These are phyloP conservation scores for Bipolaris gigantea DNA, from an alignment of 2,329 filamentous ascomycete genomes.

Conservation along the genomic window DNA sequence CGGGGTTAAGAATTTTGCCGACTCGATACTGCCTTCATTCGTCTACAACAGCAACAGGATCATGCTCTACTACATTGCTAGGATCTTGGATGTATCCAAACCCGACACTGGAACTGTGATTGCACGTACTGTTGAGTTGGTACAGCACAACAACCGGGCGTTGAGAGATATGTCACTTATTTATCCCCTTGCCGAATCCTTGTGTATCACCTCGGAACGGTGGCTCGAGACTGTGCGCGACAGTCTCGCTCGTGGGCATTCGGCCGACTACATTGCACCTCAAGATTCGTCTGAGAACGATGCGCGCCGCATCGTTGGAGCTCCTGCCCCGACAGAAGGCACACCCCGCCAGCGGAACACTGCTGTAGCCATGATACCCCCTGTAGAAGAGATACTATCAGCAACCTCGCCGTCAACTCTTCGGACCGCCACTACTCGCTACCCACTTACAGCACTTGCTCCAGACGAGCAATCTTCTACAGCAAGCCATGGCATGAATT, in stretches of 20 bases:
- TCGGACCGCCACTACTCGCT: slow-evolving; percentile 12
- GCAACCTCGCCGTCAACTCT: slow-evolving; percentile 15
- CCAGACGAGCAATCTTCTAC: slow-evolving; percentile 7
- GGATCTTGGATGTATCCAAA: slow-evolving; percentile 32
- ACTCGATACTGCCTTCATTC: slow-evolving; percentile 38
- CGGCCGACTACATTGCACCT: slow-evolving; percentile 34
- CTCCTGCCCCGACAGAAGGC: slow-evolving; percentile 19
- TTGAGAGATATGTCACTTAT: slow-evolving; percentile 36
- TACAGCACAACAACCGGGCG: slow-evolving; percentile 38
- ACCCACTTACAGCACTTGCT: slow-evolving; percentile 14
- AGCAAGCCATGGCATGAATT: slow-evolving; percentile 5
- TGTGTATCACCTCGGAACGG: slow-evolving; percentile 36
- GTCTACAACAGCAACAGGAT: slow-evolving; percentile 41
- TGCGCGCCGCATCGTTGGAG: slow-evolving; percentile 27
- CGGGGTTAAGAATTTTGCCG: slow-evolving; percentile 38
- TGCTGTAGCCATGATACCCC: slow-evolving; percentile 19
- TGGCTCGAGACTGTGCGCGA: slow-evolving; percentile 38
- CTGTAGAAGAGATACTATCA: slow-evolving; percentile 15
- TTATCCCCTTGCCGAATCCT: slow-evolving; percentile 37
- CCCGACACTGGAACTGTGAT: slow-evolving; percentile 31
- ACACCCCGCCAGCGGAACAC: slow-evolving; percentile 11
- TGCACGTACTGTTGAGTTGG: slow-evolving; percentile 32
- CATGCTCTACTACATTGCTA: slow-evolving; percentile 40
- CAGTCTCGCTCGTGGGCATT: slow-evolving; percentile 32
- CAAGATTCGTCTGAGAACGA: slow-evolving; percentile 34